These are phyloP conservation scores for Pythium oligandrum DNA, from an alignment of 352 stramenopile species.

Conservation along the genomic window DNA sequence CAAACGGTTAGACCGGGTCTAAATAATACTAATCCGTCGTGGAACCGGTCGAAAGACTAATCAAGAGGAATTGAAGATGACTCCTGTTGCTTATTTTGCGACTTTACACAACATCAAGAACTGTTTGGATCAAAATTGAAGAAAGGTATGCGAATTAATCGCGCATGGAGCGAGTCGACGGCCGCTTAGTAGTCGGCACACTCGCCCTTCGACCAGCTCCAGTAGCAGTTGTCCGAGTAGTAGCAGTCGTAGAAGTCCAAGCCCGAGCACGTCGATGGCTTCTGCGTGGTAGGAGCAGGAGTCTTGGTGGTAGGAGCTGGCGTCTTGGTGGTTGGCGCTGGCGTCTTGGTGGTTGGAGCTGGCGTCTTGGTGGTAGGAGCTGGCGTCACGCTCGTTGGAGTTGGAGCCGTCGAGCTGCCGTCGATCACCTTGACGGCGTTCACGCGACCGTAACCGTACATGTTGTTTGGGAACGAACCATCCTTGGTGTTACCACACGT, in stretches of 20 bases:
- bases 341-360: not conserved
- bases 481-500: slow-evolving; percentile 25
- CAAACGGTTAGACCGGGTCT: too few relatives aligned
- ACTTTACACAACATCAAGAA: too few relatives aligned
- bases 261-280: not conserved
- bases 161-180: too few relatives aligned
- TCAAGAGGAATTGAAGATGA: too few relatives aligned
- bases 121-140: too few relatives aligned
- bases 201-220: not conserved
- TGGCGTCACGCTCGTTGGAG: not conserved
- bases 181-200: too few relatives aligned
- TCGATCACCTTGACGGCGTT: slow-evolving; percentile 20
- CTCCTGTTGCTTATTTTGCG: too few relatives aligned
- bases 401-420: not conserved
- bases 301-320: not conserved
- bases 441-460: slow-evolving; percentile 31
- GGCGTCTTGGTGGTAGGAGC: not conserved
- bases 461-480: slow-evolving; percentile 35
- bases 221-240: not conserved
- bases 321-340: not conserved
- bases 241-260: not conserved
- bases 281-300: slow-evolving; percentile 2
- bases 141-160: too few relatives aligned
- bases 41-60: too few relatives aligned
- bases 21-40: too few relatives aligned